phyloP scores from a whole-genome alignment of 2,329 filamentous ascomycete species.

The Pyrenophora tritici-repentis region DNA sequence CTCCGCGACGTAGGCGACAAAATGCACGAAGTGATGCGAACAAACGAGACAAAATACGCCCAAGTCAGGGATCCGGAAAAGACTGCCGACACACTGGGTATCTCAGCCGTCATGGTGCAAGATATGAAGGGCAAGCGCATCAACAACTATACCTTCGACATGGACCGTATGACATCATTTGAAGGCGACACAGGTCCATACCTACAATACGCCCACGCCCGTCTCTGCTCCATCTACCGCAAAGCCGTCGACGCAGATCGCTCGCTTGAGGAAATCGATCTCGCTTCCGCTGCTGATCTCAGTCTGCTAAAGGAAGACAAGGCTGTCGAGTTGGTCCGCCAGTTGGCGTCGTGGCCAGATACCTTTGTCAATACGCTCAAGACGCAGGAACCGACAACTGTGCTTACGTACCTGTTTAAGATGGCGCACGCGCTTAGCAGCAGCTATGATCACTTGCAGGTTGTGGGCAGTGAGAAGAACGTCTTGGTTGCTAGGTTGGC shows the following conservation, averaged over 20 bases:
- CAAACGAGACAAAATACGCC: constrained; percentile 86
- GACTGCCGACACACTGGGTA: constrained; percentile 86
- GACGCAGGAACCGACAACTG: constrained; percentile 75
- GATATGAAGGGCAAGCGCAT: constrained; percentile 93
- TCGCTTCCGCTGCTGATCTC: constrained; percentile 72
- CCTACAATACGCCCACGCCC: constrained; percentile 73
- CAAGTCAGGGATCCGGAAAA: constrained; percentile 83
- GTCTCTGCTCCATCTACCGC: constrained; percentile 51
- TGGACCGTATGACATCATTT: constrained; percentile 81
- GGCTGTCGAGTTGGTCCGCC: constrained; percentile 72
- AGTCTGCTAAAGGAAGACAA: constrained; percentile 72
- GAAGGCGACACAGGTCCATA: constrained; percentile 86
- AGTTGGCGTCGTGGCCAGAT: constrained; percentile 84
- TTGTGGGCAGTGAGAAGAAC: constrained; percentile 77
- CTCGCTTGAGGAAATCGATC: constrained; percentile 58
- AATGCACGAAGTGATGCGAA: constrained; percentile 97
- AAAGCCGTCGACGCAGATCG: constrained; percentile 57
- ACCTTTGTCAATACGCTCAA: constrained; percentile 82
- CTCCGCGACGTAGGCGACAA: constrained; percentile 73
- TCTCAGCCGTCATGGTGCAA: constrained; percentile 95
- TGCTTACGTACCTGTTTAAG: constrained; percentile 78
- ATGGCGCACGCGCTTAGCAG: constrained; percentile 81
- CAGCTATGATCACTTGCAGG: constrained; percentile 80
- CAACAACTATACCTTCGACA: constrained; percentile 74
- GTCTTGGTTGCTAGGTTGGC: constrained; percentile 68